Conservation (phyloP, 202 grass and related monocot genomes). For the Hordeum pubiflorum region DNA sequence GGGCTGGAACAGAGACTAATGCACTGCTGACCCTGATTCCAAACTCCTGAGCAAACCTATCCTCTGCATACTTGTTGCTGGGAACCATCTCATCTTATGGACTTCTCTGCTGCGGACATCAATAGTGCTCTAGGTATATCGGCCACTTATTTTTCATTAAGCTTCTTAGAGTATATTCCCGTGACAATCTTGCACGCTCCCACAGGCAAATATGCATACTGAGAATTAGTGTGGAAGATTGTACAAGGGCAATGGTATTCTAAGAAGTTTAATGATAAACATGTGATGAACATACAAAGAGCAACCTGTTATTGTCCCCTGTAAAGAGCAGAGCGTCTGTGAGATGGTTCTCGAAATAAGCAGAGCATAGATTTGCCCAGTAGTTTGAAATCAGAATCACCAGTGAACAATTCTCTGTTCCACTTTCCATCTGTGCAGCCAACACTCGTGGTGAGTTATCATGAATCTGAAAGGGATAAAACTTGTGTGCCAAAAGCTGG, state of each 20-base stretch:
- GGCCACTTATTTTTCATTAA: constrained; percentile 56
- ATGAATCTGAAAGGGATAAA: constrained; percentile 56
- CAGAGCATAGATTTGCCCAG: constrained; percentile 43
- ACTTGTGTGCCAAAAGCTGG: constrained; percentile 42
- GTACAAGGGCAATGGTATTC: constrained; percentile 25
- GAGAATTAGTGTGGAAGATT: constrained; percentile 3
- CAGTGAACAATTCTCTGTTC: constrained; percentile 33
- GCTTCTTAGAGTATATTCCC: constrained; percentile 49
- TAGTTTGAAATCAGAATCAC: constrained; percentile 48
- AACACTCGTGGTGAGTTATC: constrained; percentile 53
- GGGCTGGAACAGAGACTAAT: constrained; percentile 48
- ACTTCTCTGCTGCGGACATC: constrained; percentile 39
- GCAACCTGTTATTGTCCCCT: constrained; percentile 52
- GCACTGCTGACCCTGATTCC: constrained; percentile 38
- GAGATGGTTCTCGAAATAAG: constrained; percentile 39
- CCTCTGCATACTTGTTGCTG: constrained; percentile 47
- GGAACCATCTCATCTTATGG: constrained; percentile 50
- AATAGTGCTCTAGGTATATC: constrained; percentile 49
- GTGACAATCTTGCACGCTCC: constrained; percentile 39
- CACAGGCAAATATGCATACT: constrained; percentile 2
- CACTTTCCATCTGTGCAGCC: constrained; percentile 45
- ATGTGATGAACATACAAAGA: constrained; percentile 46
- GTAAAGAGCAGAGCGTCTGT: constrained; percentile 25
- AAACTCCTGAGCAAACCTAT: constrained; percentile 57
- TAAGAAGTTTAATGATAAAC: constrained; percentile 53